Evolutionary conservation across 805 yeast genomes (phyloP), one percentile per base, ranked within the genome.

Genomic region (Ogataea methanolica): DNA sequence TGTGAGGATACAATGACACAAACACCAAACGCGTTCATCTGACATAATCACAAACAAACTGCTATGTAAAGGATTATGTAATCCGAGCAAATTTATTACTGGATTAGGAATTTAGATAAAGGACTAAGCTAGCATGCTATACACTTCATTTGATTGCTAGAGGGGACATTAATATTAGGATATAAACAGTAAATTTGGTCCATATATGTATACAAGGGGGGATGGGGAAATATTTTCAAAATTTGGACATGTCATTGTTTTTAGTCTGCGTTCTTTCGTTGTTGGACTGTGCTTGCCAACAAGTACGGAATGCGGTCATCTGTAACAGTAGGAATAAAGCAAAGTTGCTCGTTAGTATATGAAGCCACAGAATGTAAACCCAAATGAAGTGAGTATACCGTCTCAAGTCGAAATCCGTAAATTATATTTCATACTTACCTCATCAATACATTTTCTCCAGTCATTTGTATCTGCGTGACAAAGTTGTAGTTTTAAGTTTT

Each of bases 381-480:
- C 11, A 22, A 21, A 22, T 11, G 22, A 7, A 21, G 11, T 19
- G 9, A 37, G 19, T 38, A 6, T 31, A 29, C 9, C 33, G 22
- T 15, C 36, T 21, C 4, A 3, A 11, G 3, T 15, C n/a, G 14
- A 6, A 21, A 23, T 17, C 11, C 31, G 22, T 33, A 2, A 9
- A 22, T 1, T 14, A 16, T 14, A 38, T 40, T 7, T 15, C 12
- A 15, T 15, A 61, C 80, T 49, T 57, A 83, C 85, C 61, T 87
- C 94, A 17, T 69, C 67, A 2, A 79, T 62, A 54, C 95, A 86
- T 57, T 80, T 67, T 45, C 95, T 68, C 96, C 96, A 88, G 60
- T 88, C 95, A 29, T 80, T 80, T 1, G 83, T 83, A 49, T 86
- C 95, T 4, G 89, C 90, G 60, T 85, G 90, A 55, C 96, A 88